phyloP scores from a whole-genome alignment of 257 asterid species.

The Solanum raphanifolium region DNA sequence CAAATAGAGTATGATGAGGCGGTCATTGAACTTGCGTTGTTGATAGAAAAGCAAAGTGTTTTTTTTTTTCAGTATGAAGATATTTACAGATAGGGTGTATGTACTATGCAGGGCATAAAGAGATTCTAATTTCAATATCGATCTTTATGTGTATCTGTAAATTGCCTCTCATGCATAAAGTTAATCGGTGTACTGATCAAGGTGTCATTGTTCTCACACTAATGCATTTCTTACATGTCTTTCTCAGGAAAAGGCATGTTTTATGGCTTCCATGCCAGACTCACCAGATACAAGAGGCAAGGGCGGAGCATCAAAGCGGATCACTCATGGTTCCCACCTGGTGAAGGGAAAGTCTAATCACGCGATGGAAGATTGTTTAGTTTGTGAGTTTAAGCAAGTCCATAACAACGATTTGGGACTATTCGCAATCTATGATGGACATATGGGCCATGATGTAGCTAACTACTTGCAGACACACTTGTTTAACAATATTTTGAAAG shows the following conservation, averaged over 20 bases:
- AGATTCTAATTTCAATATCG: neutral
- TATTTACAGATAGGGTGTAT: neutral
- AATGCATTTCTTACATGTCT: neutral
- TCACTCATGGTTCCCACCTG: constrained; percentile 59
- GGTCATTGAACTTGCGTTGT: neutral
- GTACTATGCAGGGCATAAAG: neutral
- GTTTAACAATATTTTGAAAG: constrained; percentile 56
- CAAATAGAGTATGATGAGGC: neutral
- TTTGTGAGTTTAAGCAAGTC: constrained; percentile 48
- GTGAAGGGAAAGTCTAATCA: constrained; percentile 72
- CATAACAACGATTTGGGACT: constrained; percentile 62
- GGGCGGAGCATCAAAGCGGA: constrained; percentile 38
- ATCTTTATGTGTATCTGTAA: neutral
- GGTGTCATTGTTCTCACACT: neutral
- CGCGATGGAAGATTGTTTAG: constrained; percentile 83
- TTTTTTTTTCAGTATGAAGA: neutral
- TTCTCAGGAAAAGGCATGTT: constrained; percentile 71
- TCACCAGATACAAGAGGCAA: constrained; percentile 57
- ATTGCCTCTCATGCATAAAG: neutral
- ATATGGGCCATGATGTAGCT: constrained; percentile 85
- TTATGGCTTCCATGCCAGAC: constrained; percentile 31
- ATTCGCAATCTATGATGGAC: constrained; percentile 89
- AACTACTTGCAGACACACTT: constrained; percentile 58
- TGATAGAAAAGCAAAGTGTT: neutral
- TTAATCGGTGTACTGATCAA: neutral